Evolutionary conservation across 495 filamentous ascomycete species (phyloP), one percentile per base, ranked within the genome.

Genomic region (Collariella sp.): DNA sequence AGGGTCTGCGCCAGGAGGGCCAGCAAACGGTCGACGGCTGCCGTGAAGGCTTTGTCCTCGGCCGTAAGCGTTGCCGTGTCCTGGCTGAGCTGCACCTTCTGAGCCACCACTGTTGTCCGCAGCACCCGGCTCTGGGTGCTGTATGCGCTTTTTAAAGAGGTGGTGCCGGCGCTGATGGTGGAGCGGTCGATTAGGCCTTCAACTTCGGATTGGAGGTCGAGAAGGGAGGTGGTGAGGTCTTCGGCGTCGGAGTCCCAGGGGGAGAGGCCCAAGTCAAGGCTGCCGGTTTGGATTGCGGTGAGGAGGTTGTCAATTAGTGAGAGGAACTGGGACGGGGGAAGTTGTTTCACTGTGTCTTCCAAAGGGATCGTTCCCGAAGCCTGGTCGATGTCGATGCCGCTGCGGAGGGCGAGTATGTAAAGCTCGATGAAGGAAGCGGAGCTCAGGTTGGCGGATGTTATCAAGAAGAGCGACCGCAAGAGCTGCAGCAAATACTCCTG

Each of bases 71-170:
- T 75, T 1, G 87, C 80, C 55, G 85, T 87, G 59, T 89, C 84
- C 58, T 85, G 87, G 68, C 84, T 93, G 41, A 98, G 74, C 61
- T 87, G 84, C 7, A 96, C 86, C 57, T 86, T 89, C 61, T 95
- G 88, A 44, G 88, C 86, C 20, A 95, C 81, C 16, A 96, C 83
- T 0, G 91, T 95, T 2, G 89, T 88, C 53, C 87, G 82, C 6
- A 94, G 70, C 23, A 84, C 78, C 39, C 83, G 80, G 70, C 81
- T 83, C 33, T 83, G 80, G 16, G 84, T 75, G 40, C 83, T 82
- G 61, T 94, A 85, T 62, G 84, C 84, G 67, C 86, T 94, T 43
- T 82, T 79, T n/a, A 91, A 75, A 18, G 77, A 69, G 36, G 70
- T 69, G 51, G 72, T 66, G 18, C 70, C 62, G 33, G 72, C 67